Evolutionary conservation across 805 yeast genomes (phyloP).

Genomic region (Zygosaccharomyces siamensis): DNA sequence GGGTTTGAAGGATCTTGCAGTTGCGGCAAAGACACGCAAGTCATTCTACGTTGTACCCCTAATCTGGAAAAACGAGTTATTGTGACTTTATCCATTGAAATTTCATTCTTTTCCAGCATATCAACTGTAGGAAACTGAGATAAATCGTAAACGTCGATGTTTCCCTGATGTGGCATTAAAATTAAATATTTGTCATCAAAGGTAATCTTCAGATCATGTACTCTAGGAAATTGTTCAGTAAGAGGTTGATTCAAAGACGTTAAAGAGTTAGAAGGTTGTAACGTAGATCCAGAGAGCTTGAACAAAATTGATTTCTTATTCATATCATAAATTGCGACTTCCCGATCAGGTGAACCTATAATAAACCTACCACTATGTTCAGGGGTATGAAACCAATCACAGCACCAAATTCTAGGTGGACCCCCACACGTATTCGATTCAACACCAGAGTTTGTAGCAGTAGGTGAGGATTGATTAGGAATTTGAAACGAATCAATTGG

Average conservation of each 20-base stretch:
- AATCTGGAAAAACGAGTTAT: conserved; percentile 41
- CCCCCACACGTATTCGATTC: conserved; percentile 9
- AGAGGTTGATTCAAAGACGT: conserved; percentile 9
- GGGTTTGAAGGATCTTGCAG: conserved; percentile 4
- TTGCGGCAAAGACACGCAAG: conserved; percentile 56
- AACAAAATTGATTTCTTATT: conserved; percentile 20
- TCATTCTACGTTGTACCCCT: conserved; percentile 52
- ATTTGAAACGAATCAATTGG: conserved; percentile 30
- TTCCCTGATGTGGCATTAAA: conserved; percentile 59
- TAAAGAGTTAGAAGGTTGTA: conserved; percentile 6
- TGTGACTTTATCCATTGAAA: conserved; percentile 23
- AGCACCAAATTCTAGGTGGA: conserved; percentile 44
- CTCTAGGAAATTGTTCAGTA: conserved; percentile 39
- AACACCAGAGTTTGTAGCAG: conserved; percentile 4
- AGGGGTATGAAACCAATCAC: conserved; percentile 65
- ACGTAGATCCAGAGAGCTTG: conserved; percentile 29
- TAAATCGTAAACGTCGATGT: conserved; percentile 56
- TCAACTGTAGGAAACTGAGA: conserved; percentile 25
- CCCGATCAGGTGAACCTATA: conserved; percentile 74
- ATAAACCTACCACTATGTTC: conserved; percentile 44
- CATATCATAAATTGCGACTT: conserved; percentile 45
- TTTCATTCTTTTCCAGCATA: conserved; percentile 8
- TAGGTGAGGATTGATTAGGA: conserved; percentile 6
- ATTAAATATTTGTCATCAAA: conserved; percentile 58
- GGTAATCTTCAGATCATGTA: conserved; percentile 65